These are phyloP conservation scores for Wickerhamiella allomyrinae DNA, from an alignment of 805 yeast genomes.

Conservation along the genomic window DNA sequence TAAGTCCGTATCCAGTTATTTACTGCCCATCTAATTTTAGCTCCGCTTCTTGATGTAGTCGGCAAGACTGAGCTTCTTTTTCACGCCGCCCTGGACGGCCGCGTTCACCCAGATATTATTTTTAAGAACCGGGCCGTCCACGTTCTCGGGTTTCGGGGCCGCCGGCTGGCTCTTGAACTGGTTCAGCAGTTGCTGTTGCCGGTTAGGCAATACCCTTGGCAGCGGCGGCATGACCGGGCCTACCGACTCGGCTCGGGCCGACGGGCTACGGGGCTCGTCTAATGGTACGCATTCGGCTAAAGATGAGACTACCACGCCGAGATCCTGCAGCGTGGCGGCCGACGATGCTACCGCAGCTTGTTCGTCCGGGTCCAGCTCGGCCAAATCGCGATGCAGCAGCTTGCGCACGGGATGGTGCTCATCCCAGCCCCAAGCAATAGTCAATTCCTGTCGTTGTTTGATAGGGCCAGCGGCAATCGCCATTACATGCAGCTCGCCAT, in stretches of 20 bases:
- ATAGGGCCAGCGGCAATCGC: conserved; percentile 45
- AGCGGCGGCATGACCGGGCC: background rate
- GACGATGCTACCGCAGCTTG: background rate
- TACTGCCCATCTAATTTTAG: background rate
- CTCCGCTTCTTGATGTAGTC: conserved; percentile 12
- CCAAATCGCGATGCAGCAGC: conserved; percentile 18
- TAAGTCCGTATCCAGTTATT: too few relatives aligned
- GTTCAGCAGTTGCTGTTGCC: background rate
- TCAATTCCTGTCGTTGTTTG: conserved; percentile 52
- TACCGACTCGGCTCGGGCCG: background rate
- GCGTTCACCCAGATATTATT: conserved; percentile 9
- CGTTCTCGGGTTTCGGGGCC: background rate
- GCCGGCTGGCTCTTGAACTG: background rate
- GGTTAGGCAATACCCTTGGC: background rate
- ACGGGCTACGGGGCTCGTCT: background rate
- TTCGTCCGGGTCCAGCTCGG: background rate
- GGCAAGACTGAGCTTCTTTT: conserved; percentile 15
- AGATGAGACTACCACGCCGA: background rate
- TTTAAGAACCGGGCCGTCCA: background rate
- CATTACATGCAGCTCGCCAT: conserved; percentile 35
- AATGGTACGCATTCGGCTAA: background rate
- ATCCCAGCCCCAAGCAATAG: conserved; percentile 88
- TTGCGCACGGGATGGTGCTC: conserved; percentile 53
- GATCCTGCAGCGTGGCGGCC: conserved; percentile 1
- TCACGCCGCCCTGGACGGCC: background rate